Evolutionary conservation across 768 basidiomycete genomes (phyloP), one percentile per base, ranked within the genome.

Genomic region (Strobilomyces echinocephalus): DNA sequence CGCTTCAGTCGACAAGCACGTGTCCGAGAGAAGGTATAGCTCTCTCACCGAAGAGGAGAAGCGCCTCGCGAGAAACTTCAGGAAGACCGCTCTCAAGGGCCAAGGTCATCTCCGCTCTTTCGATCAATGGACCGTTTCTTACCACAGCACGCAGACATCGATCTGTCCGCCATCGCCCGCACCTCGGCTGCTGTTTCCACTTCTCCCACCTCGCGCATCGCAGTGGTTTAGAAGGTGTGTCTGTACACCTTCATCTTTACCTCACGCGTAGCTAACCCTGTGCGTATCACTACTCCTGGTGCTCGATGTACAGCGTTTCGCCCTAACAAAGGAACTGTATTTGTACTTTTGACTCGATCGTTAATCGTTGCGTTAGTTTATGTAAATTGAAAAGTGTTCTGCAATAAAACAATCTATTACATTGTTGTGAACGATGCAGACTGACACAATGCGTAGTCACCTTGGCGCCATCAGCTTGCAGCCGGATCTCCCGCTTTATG

Each of bases 101-200:
- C 76, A 76, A 55, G 77, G 84, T 82, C 54, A 36, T 38, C n/a
- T 10, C 18, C 40, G 6, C 34, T 21, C 34, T 31, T 31, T 46
- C 8, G 33, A 21, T 16, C 24, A 8, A 46, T 38, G 33, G 30
- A 4, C 21, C 33, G 14, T 34, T 47, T 54, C 53, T 59, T 36
- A 56, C 18, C 45, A 28, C 30, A 49, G 4, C 35, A 42, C 38
- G 4, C 49, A 67, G 67, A 60, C 46, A 71, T 82, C 40, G 88
- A 93, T 70, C 79, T 95, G 54, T 77, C 80, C 33, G 76, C 85
- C 50, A 94, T 95, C 62, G 92, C 92, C 14, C 83, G 89, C 61
- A 89, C 89, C 52, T 92, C 90, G 9, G 79, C 77, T 55, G 91
- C 85, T 12, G 80, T 83, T 28, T 82, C 80, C 57, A 72, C 69